Conservation (phyloP, 179 eudicot species). For the Silene vulgaris region DNA sequence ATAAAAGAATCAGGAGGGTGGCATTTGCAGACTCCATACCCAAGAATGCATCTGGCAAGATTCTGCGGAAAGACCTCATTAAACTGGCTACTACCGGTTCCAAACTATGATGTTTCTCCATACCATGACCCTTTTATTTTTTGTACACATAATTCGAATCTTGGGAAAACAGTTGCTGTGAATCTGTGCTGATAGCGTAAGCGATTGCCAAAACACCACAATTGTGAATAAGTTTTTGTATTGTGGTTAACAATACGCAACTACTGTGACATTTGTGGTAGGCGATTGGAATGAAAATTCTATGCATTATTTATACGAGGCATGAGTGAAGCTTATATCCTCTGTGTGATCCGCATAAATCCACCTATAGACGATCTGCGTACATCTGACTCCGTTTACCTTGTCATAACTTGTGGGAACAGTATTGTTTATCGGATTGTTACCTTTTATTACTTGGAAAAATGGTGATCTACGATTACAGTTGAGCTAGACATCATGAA, state of each 20-base stretch:
- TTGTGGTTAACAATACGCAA: not conserved
- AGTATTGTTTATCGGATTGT: too few relatives aligned
- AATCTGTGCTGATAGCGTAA: not conserved
- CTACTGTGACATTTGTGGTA: not conserved
- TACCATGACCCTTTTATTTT: not conserved
- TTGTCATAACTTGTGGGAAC: too few relatives aligned
- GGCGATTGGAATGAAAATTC: not conserved
- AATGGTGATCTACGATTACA: too few relatives aligned
- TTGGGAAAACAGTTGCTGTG: not conserved
- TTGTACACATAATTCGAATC: not conserved
- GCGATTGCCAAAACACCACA: too few relatives aligned
- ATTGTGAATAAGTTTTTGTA: not conserved
- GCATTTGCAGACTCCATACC: conserved; percentile 70
- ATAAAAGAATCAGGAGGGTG: conserved; percentile 71
- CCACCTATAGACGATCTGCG: too few relatives aligned
- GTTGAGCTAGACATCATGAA: too few relatives aligned
- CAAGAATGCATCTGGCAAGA: conserved; percentile 91
- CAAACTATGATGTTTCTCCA: conserved; percentile 32
- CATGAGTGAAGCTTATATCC: too few relatives aligned
- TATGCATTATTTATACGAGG: too few relatives aligned
- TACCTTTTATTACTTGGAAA: too few relatives aligned
- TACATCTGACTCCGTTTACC: too few relatives aligned
- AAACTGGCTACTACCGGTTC: conserved; percentile 67
- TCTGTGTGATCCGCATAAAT: too few relatives aligned
- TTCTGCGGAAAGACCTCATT: conserved; percentile 80